These are phyloP conservation scores for Alternaria ventricosa DNA, from an alignment of 2,329 filamentous ascomycete genomes.

Conservation along the genomic window DNA sequence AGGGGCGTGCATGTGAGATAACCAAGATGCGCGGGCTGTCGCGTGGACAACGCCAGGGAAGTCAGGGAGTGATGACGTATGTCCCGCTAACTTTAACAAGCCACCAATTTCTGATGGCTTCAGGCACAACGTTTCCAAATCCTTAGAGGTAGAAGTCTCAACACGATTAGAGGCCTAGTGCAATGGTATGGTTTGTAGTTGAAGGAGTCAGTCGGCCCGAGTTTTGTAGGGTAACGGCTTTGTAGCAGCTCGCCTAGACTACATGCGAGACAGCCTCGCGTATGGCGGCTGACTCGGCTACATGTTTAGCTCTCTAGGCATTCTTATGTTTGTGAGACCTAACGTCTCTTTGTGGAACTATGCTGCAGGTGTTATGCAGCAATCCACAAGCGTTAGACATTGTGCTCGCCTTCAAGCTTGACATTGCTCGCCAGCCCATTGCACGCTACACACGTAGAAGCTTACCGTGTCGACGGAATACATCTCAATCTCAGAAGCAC, in stretches of 20 bases:
- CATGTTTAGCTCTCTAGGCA: neutral
- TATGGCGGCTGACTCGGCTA: neutral
- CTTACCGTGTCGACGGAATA: neutral
- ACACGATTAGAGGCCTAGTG: too few relatives aligned
- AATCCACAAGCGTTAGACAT: neutral
- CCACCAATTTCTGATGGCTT: neutral
- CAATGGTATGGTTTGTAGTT: neutral
- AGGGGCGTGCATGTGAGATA: constrained; percentile 9
- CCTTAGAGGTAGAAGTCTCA: too few relatives aligned
- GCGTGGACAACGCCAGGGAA: constrained; percentile 7
- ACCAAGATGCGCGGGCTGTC: constrained; percentile 7
- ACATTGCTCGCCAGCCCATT: neutral
- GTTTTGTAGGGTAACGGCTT: neutral
- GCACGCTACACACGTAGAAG: neutral
- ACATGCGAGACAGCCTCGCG: neutral
- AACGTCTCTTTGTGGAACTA: neutral
- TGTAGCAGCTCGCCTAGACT: neutral
- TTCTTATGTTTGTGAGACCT: neutral
- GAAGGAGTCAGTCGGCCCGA: neutral
- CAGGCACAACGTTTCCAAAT: neutral
- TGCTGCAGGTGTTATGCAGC: neutral
- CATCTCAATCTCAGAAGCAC: neutral
- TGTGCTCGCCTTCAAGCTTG: neutral
- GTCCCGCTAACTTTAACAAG: neutral
- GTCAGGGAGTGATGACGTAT: constrained; percentile 12